Base-by-base conservation (phyloP, 139 green algal genomes). In the Micractinium sp. region DNA sequence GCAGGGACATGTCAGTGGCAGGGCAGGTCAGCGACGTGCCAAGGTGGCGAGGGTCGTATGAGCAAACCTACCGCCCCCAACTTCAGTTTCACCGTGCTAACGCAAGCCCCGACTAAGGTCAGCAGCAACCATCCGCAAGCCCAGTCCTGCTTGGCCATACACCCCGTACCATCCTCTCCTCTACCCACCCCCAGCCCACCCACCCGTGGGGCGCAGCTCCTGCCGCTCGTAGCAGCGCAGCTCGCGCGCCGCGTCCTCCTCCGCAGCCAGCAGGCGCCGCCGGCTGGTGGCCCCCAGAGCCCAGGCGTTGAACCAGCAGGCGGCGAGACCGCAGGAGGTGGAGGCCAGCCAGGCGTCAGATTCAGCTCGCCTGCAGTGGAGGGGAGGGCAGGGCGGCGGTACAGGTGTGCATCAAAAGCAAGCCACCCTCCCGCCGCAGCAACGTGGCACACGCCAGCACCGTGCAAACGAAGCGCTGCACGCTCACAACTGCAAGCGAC, bases 191-290 rank as follows among this genome's bases (percentile, higher is more conserved):
- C 47, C 47, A 56, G 47, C 9, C n/a, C 47, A 56, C 47, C n/a
- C 77, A 85, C 93, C 93, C 41, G 91, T 95, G n/a, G 89, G 81
- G 60, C 85, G 63, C 39, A 89, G 69, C 71, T 90, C 83, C 60
- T 93, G 80, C 25, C 82, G 81, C 73, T 95, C 71, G 56, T 92
- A 90, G 35, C 90, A 88, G 38, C 35, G 63, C 73, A 95, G 78
- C 83, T 94, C 93, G 3, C 66, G 66, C 36, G 74, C 71, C 33
- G 61, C 38, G 20, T 33, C n/a, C 53, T 92, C 90, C 35, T 91
- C 1, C 13, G 67, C 39, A 19, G 47, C 71, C 81, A 82, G 47
- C 81, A 93, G 74, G 60, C 63, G 53, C 27, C 1, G 35, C 29
- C 56, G 73, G 38, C 74, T 80, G 36, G 67, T 47, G 25, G 63